Evolutionary conservation across 176 grass and related monocot genomes (phyloP), one percentile per base, ranked within the genome.

Genomic region (Carex parvula): DNA sequence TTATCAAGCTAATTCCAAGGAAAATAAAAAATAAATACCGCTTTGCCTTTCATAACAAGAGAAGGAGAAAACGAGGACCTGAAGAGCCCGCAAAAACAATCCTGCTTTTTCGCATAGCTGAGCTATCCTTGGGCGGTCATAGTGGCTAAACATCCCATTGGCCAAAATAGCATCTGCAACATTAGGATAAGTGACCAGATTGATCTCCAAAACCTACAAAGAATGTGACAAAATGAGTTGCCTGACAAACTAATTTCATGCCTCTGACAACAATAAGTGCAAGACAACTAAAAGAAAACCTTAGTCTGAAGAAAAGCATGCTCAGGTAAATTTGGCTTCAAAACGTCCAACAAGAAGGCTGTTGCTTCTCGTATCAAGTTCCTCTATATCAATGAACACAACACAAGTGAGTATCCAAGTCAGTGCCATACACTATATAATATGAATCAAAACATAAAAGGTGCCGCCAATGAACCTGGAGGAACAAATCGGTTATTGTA

Each of bases 141-240:
- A 99, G 80, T 99, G 96, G 61, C 91, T 98, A 70, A 98, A 98
- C 95, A 98, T 98, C 62, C 92, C 95, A 87, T 98, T 98, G 71
- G 95, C 92, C 87, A 98, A 90, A 83, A 98, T 98, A 78, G 95
- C 95, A 94, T 98, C 95, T 15, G 95, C 95, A 80, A 98, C 95
- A 88, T 97, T 97, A 26, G 92, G 94, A 85, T 97, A 97, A 68
- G 92, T 97, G 60, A 97, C 94, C 86, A 97, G 84, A 85, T 97
- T 97, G 54, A 92, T 97, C 85, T 97, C 92, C 90, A 97, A 94
- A 85, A 97, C 94, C 94, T 97, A 81, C 30, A 89, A 82, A 77
- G 18, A 21, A 54, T 16, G 30, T 81, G 50, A 97, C 15, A 29
- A 5, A 86, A 76, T 24, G n/a, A 60, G 41, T 56, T 79, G 37